A percentile compares a stretch with the other conserved stretches of the same genome.
phyloP scores from a whole-genome alignment of 2,329 filamentous ascomycete species.

The Rutstroemia sp. region DNA sequence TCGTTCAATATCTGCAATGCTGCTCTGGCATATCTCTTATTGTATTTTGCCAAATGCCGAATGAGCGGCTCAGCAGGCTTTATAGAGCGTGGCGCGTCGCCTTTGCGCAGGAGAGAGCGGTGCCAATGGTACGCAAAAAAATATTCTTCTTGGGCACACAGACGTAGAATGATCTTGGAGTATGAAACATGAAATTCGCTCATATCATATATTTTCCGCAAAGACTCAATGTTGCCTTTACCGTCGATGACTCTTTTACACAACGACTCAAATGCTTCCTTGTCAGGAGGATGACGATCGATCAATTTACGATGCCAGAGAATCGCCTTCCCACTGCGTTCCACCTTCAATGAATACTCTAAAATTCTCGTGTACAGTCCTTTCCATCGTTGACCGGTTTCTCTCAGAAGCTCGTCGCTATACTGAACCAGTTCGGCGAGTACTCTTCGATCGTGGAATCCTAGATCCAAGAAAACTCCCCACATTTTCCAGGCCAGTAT shows the following conservation, averaged over 20 bases:
- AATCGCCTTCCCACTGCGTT: constrained; percentile 15
- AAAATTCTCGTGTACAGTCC: constrained; percentile 39
- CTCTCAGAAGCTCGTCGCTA: constrained; percentile 34
- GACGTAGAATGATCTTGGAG: constrained; percentile 32
- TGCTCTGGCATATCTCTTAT: constrained; percentile 19
- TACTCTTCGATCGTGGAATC: constrained; percentile 28
- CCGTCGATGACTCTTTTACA: constrained; percentile 24
- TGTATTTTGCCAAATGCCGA: constrained; percentile 31
- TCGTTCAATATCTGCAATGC: constrained; percentile 22
- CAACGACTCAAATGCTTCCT: constrained; percentile 30
- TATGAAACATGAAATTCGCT: constrained; percentile 36
- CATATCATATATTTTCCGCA: constrained; percentile 36
- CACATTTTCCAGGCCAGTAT: constrained; percentile 37
- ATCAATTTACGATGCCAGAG: constrained; percentile 26
- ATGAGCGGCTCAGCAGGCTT: constrained; percentile 35
- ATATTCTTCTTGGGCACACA: constrained; percentile 33
- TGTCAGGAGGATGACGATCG: constrained; percentile 27
- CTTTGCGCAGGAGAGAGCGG: constrained; percentile 32
- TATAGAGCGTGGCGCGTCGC: constrained; percentile 35
- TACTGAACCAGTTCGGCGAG: constrained; percentile 34
- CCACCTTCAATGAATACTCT: constrained; percentile 29
- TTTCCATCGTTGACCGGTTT: constrained; percentile 30
- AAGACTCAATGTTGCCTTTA: constrained; percentile 27
- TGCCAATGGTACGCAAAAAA: constrained; percentile 40
- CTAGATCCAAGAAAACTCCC: constrained; percentile 36